These are phyloP conservation scores for Pezicula carpinea DNA, from an alignment of 2,329 filamentous ascomycete species.

Conservation along the genomic window DNA sequence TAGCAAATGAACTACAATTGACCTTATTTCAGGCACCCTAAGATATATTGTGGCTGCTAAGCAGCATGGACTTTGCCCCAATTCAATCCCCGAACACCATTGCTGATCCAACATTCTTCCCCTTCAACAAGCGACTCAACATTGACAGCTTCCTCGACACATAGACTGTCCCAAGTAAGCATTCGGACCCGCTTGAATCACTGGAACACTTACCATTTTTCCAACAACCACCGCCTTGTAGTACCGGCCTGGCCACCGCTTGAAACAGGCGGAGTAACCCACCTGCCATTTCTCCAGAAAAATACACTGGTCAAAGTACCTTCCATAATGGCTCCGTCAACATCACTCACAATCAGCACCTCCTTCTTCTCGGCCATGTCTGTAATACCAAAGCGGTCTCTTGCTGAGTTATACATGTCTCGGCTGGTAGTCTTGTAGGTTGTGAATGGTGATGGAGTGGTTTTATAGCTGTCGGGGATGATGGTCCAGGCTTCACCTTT, in stretches of 20 bases:
- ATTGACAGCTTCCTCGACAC: slow-evolving; percentile 58
- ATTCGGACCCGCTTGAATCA: not conserved
- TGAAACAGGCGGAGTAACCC: slow-evolving; percentile 76
- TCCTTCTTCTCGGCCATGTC: slow-evolving; percentile 51
- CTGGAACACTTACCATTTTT: slow-evolving; percentile 44
- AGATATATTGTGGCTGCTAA: slow-evolving; percentile 2
- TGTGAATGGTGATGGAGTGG: slow-evolving; percentile 59
- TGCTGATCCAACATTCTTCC: slow-evolving; percentile 85
- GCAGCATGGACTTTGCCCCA: slow-evolving; percentile 33
- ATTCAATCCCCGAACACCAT: slow-evolving; percentile 77
- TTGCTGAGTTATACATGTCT: slow-evolving; percentile 65
- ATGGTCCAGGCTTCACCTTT: slow-evolving; percentile 37
- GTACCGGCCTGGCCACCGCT: slow-evolving; percentile 81
- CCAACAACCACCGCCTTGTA: slow-evolving; percentile 77
- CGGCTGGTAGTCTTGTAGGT: slow-evolving; percentile 81
- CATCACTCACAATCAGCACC: slow-evolving; percentile 66
- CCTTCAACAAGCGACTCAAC: slow-evolving; percentile 58
- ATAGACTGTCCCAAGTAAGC: slow-evolving; percentile 44
- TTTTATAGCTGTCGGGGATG: slow-evolving; percentile 46
- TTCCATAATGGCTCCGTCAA: slow-evolving; percentile 69
- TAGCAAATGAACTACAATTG: too few relatives aligned
- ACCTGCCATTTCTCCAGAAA: slow-evolving; percentile 66
- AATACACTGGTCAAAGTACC: slow-evolving; percentile 80
- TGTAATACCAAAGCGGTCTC: slow-evolving; percentile 53
- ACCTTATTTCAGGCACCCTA: too few relatives aligned